These are phyloP conservation scores for Chalara sp. DNA, from an alignment of 2,329 filamentous ascomycete genomes.

Conservation along the genomic window DNA sequence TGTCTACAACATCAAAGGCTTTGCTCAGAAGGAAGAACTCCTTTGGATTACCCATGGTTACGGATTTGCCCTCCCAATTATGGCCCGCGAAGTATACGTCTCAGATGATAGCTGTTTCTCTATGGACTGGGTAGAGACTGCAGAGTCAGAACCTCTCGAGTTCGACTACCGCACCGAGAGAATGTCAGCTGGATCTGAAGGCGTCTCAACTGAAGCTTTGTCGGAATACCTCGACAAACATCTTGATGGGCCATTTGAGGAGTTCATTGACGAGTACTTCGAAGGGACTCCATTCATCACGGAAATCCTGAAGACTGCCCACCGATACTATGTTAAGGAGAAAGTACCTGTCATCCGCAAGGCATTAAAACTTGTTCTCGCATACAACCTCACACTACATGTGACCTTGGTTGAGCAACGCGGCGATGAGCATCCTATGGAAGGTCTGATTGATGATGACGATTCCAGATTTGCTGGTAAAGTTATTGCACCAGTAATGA, in stretches of 20 bases:
- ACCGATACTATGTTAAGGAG: conserved; percentile 86
- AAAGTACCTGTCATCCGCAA: conserved; percentile 87
- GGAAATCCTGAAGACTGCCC: conserved; percentile 91
- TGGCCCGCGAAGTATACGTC: conserved; percentile 89
- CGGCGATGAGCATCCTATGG: conserved; percentile 68
- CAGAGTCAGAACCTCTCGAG: conserved; percentile 66
- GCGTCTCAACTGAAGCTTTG: conserved; percentile 72
- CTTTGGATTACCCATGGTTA: conserved; percentile 97
- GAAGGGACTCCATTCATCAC: conserved; percentile 93
- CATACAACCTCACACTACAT: conserved; percentile 91
- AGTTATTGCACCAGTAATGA: conserved; percentile 92
- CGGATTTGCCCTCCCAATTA: conserved; percentile 85
- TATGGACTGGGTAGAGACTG: conserved; percentile 87
- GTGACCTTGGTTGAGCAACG: conserved; percentile 91
- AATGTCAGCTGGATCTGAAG: conserved; percentile 82
- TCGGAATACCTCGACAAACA: conserved; percentile 94
- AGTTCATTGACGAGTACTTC: conserved; percentile 93
- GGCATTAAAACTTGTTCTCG: conserved; percentile 87
- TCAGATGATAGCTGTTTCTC: conserved; percentile 88
- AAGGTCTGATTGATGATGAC: conserved; percentile 80
- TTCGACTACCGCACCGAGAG: conserved; percentile 85
- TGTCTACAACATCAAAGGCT: conserved; percentile 90
- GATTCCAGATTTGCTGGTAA: conserved; percentile 84
- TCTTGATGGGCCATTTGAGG: conserved; percentile 85
- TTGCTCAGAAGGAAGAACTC: conserved; percentile 56